Conservation (phyloP, 2,329 filamentous ascomycete species). For the Helotiales sp. region DNA sequence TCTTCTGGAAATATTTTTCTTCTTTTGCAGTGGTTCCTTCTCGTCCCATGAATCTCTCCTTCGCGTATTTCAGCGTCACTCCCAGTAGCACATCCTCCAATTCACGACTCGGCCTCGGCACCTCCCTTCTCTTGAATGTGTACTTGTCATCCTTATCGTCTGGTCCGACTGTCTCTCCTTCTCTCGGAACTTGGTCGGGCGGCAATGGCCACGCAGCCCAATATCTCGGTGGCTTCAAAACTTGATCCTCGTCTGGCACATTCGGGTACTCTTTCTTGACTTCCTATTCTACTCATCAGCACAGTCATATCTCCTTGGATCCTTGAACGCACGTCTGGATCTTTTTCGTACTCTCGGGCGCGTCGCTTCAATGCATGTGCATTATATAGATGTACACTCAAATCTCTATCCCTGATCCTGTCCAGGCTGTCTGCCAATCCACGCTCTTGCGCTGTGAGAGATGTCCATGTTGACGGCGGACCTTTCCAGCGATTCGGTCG, state of each 20-base stretch:
- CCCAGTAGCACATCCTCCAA: conserved; percentile 73
- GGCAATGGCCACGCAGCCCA: conserved; percentile 90
- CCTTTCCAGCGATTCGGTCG: conserved; percentile 77
- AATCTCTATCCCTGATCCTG: conserved; percentile 61
- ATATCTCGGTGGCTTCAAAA: conserved; percentile 52
- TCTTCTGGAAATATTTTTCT: too few species aligned
- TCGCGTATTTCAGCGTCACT: conserved; percentile 64
- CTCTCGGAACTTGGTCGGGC: conserved; percentile 58
- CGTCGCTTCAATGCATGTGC: conserved; percentile 66
- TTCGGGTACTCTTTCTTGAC: conserved; percentile 21
- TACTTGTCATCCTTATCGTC: conserved; percentile 51
- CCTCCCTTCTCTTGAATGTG: conserved; percentile 48
- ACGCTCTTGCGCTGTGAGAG: conserved; percentile 61
- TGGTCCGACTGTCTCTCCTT: conserved; percentile 49
- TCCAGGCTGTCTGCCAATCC: conserved; percentile 63
- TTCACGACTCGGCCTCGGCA: conserved; percentile 53
- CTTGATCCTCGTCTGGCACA: conserved; percentile 17
- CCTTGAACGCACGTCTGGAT: conserved; percentile 39
- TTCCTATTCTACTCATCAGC: too few species aligned
- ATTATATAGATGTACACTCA: conserved; percentile 79
- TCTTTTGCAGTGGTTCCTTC: too few species aligned
- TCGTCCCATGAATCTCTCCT: conserved; percentile 56
- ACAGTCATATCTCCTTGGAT: too few species aligned
- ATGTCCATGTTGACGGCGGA: conserved; percentile 63
- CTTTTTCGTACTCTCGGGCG: conserved; percentile 20